Conservation (phyloP, 345 rosid genomes). For the Eutrema heterophyllum region DNA sequence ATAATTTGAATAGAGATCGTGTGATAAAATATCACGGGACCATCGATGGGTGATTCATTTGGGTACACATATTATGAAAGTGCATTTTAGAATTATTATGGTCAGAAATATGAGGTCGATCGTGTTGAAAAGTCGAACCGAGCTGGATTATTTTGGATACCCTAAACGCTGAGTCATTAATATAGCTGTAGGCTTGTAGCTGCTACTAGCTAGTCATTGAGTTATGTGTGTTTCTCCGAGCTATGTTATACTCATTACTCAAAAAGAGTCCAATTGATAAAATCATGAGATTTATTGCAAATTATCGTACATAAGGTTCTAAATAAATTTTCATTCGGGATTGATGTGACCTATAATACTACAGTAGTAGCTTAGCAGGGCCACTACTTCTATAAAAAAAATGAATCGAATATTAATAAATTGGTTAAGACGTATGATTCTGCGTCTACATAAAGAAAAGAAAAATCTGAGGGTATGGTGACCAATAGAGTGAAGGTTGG, state of each 20-base stretch:
- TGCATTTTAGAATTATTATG: background rate
- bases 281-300: background rate
- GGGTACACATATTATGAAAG: slow-evolving; percentile 1
- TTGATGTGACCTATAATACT: slow-evolving; percentile 1
- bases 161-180: background rate
- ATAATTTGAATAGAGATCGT: background rate
- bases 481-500: slow-evolving; percentile 25
- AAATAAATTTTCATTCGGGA: background rate
- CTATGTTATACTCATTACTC: background rate
- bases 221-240: background rate
- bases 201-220: background rate
- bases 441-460: background rate
- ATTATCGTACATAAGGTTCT: background rate
- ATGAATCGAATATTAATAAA: background rate
- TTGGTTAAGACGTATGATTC: background rate
- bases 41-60: slow-evolving; percentile 21
- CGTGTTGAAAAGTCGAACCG: slow-evolving; percentile 10
- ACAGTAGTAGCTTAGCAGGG: background rate
- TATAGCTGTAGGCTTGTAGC: background rate
- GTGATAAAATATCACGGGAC: slow-evolving; percentile 19
- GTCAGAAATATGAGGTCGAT: background rate
- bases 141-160: background rate
- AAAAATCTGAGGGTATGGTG: background rate
- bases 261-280: background rate
- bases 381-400: background rate